Conservation (phyloP, 225 moss, liverwort and hornwort genomes). For the Antitrichia curtipendula region DNA sequence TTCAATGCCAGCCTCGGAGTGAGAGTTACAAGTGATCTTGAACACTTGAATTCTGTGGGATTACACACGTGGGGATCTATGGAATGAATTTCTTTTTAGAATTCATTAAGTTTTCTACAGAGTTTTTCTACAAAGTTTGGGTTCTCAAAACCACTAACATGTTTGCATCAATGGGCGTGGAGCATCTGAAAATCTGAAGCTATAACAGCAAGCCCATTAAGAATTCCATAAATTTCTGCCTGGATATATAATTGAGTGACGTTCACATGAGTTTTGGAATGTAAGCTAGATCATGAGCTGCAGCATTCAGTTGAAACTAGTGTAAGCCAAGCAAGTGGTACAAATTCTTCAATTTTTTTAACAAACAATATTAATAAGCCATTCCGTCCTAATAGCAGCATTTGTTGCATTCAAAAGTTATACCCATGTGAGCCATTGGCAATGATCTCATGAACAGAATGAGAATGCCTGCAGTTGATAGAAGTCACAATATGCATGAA, state of each 20-base stretch:
- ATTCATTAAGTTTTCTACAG: background rate
- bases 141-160: background rate
- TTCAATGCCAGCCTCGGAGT: background rate
- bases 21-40: background rate
- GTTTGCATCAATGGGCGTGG: background rate
- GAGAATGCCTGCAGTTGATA: background rate
- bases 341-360: background rate
- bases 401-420: background rate
- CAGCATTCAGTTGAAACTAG: too few relatives aligned
- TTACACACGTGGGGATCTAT: background rate
- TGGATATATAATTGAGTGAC: background rate
- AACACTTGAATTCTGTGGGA: background rate
- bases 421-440: background rate
- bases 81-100: background rate
- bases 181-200: background rate
- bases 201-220: background rate
- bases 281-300: background rate
- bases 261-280: background rate
- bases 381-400: background rate
- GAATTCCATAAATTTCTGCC: background rate
- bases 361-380: background rate
- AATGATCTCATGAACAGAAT: background rate
- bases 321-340: background rate
- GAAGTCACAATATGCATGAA: background rate
- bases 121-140: background rate